Base-by-base conservation (phyloP, 2,329 filamentous ascomycete species). In the Rhytidhysteron rufulum region DNA sequence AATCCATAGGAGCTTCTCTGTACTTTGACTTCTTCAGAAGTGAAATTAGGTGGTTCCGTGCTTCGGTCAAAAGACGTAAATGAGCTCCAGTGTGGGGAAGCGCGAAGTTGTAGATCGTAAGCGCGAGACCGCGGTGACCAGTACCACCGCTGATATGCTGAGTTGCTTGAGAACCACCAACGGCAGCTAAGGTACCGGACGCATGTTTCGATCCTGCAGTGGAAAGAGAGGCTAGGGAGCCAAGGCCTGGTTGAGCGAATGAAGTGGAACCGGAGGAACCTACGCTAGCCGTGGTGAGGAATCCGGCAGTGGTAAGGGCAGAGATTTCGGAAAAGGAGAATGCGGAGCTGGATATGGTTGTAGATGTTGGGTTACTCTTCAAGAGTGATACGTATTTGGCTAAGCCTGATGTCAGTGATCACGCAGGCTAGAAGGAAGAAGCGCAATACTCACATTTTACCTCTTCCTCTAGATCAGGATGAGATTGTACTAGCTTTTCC, bases 81-180 rank as follows among this genome's bases (percentile, higher is more conserved):
- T 82, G 84, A 2, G 74, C 66, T 2, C 85, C 85, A 24, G 81
- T 82, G 18, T 78, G 77, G 0, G 85, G 85, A 0, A 88, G 69
- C 1, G 83, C 78, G 31, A 88, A 71, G 20, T 53, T 40, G 73
- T 75, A 58, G 78, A 70, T 21, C 8, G 50, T 36, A 7, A 47
- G 39, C 8, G 45, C 29, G 1, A 45, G 33, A 3, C 48, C 34
- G 5, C 49, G 49, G 6, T 47, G 52, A 7, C 51, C 47, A 16
- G 50, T 71, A 39, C 74, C 71, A 7, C 84, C 85, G 13, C 84
- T 83, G 75, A 78, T 35, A 74, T 74, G 55, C n/a, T 84, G 78
- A 4, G 87, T 68, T 2, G 79, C 83, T 16, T 78, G 78, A n/a
- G 71, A 66, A 4, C 85, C 85, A 1, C 86, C 86, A 1, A 88